Evolutionary conservation across 352 stramenopile genomes (phyloP), one percentile per base, ranked within the genome.

Genomic region (Pythium chondricola): DNA sequence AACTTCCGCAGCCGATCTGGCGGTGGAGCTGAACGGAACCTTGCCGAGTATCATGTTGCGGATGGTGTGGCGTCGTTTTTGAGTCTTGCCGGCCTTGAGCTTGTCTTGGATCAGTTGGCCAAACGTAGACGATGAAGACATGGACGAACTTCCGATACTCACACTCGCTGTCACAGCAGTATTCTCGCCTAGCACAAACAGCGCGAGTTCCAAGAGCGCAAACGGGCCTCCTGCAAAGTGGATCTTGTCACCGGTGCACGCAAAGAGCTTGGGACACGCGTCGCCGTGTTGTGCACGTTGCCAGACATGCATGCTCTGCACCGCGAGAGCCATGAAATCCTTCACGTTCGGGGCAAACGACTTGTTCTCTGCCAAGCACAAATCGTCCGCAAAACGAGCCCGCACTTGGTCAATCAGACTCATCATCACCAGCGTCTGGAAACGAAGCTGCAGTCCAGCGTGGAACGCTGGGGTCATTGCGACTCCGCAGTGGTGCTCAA

Each of bases 241-340:
- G 14, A 75, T 61, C 48, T 41, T 61, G 16, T 67, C 65, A 16
- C 55, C 55, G 40, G 72, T 85, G 22, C 73, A 87, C 29, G 46
- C 56, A 52, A 85, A 75, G 2, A 53, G 43, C 14, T 43, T 18
- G 13, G 76, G 73, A 30, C 76, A 88, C 6, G 62, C 67, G 31
- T 87, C 73, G 2, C 77, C 73, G 24, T 86, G 69, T 43, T 89
- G 77, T 9, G 77, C 58, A 21, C 68, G 64, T 40, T 89, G 77
- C 77, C 74, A 89, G 26, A 63, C 65, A 20, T 83, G 72, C 70
- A 87, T 87, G 33, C 77, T 84, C 26, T 52, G 46, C 21, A 85
- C 64, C 3, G 64, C 61, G 30, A 85, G 59, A 24, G 61, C 69
- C 18, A 84, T 57, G 32, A 89, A 85, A 5, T 76, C 68, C 21